Evolutionary conservation across 1,284 basidiomycete genomes (phyloP), one percentile per base, ranked within the genome.

Genomic region (Wallemia hederae): DNA sequence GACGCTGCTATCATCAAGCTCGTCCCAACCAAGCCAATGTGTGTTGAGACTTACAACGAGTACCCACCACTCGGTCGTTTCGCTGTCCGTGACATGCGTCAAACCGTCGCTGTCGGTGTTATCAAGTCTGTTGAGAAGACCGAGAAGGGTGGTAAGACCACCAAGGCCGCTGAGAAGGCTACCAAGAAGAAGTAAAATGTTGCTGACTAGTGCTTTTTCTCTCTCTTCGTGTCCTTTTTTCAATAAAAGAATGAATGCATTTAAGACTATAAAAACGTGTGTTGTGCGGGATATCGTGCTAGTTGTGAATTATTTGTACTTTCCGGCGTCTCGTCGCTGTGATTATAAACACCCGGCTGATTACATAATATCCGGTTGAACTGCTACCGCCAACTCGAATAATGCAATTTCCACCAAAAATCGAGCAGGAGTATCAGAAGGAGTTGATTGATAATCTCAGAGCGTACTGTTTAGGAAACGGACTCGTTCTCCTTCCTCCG

Each of bases 21-120:
- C 70, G 75, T 96, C 67, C 90, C 90, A 67, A 82, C 81, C 75
- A 94, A 94, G 83, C 88, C 90, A 66, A 90, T 92, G 87, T 74
- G 87, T 77, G 89, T 96, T 69, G 91, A 96, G 80, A 80, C 84
- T 61, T 97, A 96, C 83, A 81, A 83, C 70, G 85, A 89, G 74
- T 98, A 97, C 79, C 92, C 92, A 68, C 92, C 94, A 75, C 85
- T 99, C 66, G 94, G 94, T 77, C 92, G 94, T 75, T 98, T 97
- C 77, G 76, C 76, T 65, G 76, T 77, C 68, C 73, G 76, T 68
- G 76, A 73, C 69, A 72, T 58, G 56, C 56, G 56, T 28, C 56
- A 91, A 77, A 94, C 89, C 66, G 90, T 94, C 66, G 89, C 90
- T 65, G 89, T 94, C 70, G 89, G 89, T 76, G 86, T 94, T 76